Conservation (phyloP, 352 stramenopile genomes). For the Globisporangium nodosum region DNA sequence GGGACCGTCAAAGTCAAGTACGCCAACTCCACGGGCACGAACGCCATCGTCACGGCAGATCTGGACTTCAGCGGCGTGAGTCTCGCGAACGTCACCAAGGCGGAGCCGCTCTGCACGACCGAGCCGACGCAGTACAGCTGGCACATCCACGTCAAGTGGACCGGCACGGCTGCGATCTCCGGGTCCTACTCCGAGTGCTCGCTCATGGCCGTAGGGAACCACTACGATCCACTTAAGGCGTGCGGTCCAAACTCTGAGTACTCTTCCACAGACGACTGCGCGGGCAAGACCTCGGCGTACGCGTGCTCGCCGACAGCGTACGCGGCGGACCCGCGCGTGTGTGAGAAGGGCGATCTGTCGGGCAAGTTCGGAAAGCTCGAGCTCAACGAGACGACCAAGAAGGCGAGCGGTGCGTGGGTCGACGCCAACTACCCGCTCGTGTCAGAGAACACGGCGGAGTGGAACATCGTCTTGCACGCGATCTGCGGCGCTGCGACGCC, state of each 20-base stretch:
- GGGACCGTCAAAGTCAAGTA: conserved; percentile 38
- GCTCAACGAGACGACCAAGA: conserved; percentile 17
- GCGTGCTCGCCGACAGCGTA: conserved; percentile 26
- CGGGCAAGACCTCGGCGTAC: conserved; percentile 14
- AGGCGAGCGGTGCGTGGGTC: conserved; percentile 24
- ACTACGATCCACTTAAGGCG: conserved; percentile 32
- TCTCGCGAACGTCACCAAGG: conserved; percentile 15
- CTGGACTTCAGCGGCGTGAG: conserved; percentile 38
- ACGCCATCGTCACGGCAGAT: conserved; percentile 25
- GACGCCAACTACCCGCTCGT: conserved; percentile 42
- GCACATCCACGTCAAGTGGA: conserved; percentile 35
- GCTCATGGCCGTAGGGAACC: conserved; percentile 18
- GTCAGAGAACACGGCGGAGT: conserved; percentile 33
- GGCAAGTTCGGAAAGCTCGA: conserved; percentile 36
- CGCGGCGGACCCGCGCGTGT: conserved; percentile 12
- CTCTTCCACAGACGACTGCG: conserved; percentile 9
- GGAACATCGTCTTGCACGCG: conserved; percentile 64
- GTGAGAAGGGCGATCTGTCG: conserved; percentile 38
- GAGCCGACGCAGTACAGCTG: conserved; percentile 23
- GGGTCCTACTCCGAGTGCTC: conserved; percentile 21
- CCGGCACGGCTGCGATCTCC: conserved; percentile 11
- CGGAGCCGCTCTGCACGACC: conserved; percentile 35
- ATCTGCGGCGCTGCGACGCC: conserved; percentile 40
- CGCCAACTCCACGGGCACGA: conserved; percentile 3
- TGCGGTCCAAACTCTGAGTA: conserved; percentile 36